Evolutionary conservation across 495 filamentous ascomycete species (phyloP).

Genomic region (Aspergillus heteromorphus): DNA sequence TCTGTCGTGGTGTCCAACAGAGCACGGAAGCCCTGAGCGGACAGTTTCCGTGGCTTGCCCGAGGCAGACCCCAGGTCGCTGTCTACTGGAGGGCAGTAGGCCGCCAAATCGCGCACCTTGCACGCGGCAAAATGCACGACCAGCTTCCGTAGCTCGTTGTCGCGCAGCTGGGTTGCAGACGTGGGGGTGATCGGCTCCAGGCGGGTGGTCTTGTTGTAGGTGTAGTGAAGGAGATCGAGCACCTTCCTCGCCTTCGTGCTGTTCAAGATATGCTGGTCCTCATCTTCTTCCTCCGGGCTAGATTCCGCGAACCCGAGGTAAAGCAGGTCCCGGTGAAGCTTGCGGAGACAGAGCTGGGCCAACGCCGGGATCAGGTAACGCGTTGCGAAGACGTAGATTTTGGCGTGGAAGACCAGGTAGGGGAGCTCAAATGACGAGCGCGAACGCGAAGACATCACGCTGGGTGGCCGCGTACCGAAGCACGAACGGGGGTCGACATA

Average conservation of each 20-base stretch:
- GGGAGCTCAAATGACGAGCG: constrained; percentile 21
- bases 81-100: constrained; percentile 31
- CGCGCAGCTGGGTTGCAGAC: constrained; percentile 40
- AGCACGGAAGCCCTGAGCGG: constrained; percentile 28
- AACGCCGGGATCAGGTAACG: constrained; percentile 41
- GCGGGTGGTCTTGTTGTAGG: constrained; percentile 39
- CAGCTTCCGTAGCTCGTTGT: constrained; percentile 41
- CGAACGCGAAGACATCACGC: constrained; percentile 7
- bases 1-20: constrained; percentile 39
- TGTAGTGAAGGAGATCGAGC: constrained; percentile 38
- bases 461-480: constrained; percentile 11
- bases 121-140: constrained; percentile 42
- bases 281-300: constrained; percentile 11
- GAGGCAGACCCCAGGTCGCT: constrained; percentile 22
- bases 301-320: constrained; percentile 24
- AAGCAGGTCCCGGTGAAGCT: constrained; percentile 35
- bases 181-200: constrained; percentile 40
- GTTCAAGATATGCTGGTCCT: constrained; percentile 16
- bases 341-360: constrained; percentile 40
- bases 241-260: constrained; percentile 31
- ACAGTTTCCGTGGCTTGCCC: constrained; percentile 16
- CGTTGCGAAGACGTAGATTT: constrained; percentile 44
- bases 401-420: constrained; percentile 44
- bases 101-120: constrained; percentile 38
- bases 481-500: constrained; percentile 26